phyloP scores from a whole-genome alignment of 78 protist genomes.

The Polysphondylium violaceum region DNA sequence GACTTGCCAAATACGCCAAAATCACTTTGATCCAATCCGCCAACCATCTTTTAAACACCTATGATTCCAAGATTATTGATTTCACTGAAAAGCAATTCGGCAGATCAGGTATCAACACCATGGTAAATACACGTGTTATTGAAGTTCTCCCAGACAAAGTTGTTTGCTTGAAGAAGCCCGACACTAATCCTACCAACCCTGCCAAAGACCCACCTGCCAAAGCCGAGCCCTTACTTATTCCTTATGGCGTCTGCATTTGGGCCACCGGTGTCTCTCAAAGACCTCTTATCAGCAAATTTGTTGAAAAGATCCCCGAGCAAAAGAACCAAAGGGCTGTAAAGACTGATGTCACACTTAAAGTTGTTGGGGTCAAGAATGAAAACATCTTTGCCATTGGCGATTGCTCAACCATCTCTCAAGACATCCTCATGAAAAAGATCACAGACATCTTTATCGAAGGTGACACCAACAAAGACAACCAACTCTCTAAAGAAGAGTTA shows the following conservation, averaged over 20 bases:
- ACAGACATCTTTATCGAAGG: slow-evolving; percentile 77
- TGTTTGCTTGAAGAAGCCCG: slow-evolving; percentile 31
- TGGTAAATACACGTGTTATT: slow-evolving; percentile 37
- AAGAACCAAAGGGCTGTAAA: slow-evolving; percentile 33
- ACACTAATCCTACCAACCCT: neutral
- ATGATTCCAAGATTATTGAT: slow-evolving; percentile 66
- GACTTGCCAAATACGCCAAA: slow-evolving; percentile 26
- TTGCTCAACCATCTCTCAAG: slow-evolving; percentile 75
- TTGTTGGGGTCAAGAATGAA: slow-evolving; percentile 23
- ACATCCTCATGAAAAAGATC: slow-evolving; percentile 27
- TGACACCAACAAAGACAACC: slow-evolving; percentile 60
- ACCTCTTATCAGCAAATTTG: slow-evolving; percentile 33
- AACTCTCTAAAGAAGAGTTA: slow-evolving; percentile 55
- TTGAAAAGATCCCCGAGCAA: slow-evolving; percentile 22
- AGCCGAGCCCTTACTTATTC: slow-evolving; percentile 28
- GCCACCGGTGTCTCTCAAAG: slow-evolving; percentile 82
- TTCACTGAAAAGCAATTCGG: slow-evolving; percentile 76
- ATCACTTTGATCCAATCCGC: slow-evolving; percentile 76
- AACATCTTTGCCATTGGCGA: slow-evolving; percentile 88
- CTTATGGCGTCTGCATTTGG: slow-evolving; percentile 87
- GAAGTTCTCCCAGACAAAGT: slow-evolving; percentile 14
- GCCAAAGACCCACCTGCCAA: slow-evolving; percentile 1
- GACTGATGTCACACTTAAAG: slow-evolving; percentile 14
- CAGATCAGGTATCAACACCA: slow-evolving; percentile 33
- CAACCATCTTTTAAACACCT: slow-evolving; percentile 83